Evolutionary conservation across 257 asterid genomes (phyloP).

Genomic region (Petrea volubilis): DNA sequence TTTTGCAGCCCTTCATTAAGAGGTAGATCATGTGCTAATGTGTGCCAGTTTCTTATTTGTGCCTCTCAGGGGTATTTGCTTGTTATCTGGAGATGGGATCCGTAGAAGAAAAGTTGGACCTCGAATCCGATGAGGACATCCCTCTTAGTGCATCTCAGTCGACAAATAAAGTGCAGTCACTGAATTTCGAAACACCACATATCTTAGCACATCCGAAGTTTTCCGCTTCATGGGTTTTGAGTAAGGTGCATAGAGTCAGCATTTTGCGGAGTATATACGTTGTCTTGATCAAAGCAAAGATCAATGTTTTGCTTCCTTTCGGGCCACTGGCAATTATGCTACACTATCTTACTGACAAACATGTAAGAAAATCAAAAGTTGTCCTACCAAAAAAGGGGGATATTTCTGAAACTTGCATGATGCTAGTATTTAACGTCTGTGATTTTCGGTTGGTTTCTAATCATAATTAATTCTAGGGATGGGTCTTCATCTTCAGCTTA

Average conservation of each 20-base stretch:
- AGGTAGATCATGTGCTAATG: neutral
- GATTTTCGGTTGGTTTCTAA: neutral
- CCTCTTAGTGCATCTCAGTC: conserved; percentile 52
- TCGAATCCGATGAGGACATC: conserved; percentile 78
- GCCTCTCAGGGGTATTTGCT: neutral
- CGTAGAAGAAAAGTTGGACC: conserved; percentile 51
- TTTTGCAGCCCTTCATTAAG: neutral
- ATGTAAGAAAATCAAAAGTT: conserved; percentile 51
- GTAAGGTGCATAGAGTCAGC: conserved; percentile 48
- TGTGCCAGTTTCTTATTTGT: conserved; percentile 19
- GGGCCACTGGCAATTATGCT: conserved; percentile 82
- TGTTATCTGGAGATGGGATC: conserved; percentile 48
- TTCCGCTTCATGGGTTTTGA: conserved; percentile 43
- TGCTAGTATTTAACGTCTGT: neutral
- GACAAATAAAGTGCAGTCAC: conserved; percentile 42
- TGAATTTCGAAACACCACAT: conserved; percentile 57
- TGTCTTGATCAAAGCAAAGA: conserved; percentile 77
- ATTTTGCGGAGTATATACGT: conserved; percentile 65
- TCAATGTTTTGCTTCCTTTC: conserved; percentile 81
- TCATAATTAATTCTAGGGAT: conserved; percentile 51
- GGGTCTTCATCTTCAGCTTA: conserved; percentile 93
- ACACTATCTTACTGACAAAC: conserved; percentile 66
- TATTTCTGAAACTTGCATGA: neutral
- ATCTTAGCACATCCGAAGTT: conserved; percentile 35
- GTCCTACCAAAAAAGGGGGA: neutral